Evolutionary conservation across 2,329 filamentous ascomycete species (phyloP).

Genomic region (Chaetomiaceae sp.): DNA sequence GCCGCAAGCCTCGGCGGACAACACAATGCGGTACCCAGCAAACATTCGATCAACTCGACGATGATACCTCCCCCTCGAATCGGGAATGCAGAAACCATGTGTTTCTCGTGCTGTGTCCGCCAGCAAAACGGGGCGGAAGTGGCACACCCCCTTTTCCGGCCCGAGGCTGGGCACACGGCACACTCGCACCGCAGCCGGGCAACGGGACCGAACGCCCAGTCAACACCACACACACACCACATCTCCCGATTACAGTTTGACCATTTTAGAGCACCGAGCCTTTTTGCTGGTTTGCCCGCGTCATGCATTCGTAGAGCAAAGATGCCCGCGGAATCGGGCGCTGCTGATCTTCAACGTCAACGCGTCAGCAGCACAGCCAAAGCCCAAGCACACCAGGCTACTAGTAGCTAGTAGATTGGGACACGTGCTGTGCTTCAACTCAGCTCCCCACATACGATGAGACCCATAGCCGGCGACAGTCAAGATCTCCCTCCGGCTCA

Average conservation of each 20-base stretch:
- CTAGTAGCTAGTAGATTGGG: too few species aligned
- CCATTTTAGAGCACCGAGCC: background rate
- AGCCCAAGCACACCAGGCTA: too few species aligned
- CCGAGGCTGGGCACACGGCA: background rate
- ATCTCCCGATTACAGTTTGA: background rate
- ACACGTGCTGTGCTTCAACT: too few species aligned
- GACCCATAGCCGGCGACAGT: too few species aligned
- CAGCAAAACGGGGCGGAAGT: constrained; percentile 2
- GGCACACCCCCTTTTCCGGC: background rate
- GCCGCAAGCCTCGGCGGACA: background rate
- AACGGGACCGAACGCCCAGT: constrained; percentile 5
- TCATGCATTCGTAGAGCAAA: background rate
- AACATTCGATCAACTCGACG: background rate
- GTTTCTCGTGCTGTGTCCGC: background rate
- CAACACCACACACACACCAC: background rate
- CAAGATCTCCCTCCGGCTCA: too few species aligned
- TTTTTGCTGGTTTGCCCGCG: background rate
- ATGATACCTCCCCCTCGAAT: background rate
- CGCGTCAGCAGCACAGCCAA: background rate
- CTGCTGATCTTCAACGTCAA: background rate
- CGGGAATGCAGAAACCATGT: background rate
- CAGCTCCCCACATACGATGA: background rate
- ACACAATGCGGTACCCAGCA: constrained; percentile 5
- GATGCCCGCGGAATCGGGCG: background rate
- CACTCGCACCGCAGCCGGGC: constrained; percentile 8